A percentile compares a stretch with the other conserved stretches of the same genome.
These are phyloP conservation scores for Gossypium stocksii DNA, from an alignment of 345 rosid genomes.

Conservation along the genomic window DNA sequence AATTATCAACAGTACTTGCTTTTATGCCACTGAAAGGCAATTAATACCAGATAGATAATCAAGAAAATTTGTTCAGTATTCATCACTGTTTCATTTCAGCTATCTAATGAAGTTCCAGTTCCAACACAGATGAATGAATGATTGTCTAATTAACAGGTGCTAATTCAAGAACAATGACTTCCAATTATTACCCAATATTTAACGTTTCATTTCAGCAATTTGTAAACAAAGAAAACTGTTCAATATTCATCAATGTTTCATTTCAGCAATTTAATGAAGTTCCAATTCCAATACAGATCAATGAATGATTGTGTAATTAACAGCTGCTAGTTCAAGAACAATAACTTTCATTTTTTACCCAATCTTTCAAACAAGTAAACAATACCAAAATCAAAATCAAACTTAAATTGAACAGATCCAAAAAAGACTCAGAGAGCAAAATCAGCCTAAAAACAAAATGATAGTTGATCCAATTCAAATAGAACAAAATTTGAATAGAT, in stretches of 20 bases:
- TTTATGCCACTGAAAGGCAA: neutral
- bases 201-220: no score
- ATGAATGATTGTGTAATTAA: neutral
- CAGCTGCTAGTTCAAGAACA: neutral
- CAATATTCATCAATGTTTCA: neutral
- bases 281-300: conserved; percentile 8
- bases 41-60: neutral
- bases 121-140: conserved; percentile 4
- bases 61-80: neutral
- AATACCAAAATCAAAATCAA: neutral
- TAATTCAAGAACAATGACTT: neutral
- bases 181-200: neutral
- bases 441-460: neutral
- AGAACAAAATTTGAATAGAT: conserved; percentile 1
- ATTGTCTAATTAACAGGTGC: neutral
- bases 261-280: conserved; percentile 3
- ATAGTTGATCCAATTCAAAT: conserved; percentile 6
- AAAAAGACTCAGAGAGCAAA: conserved; percentile 1
- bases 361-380: neutral
- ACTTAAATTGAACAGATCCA: neutral
- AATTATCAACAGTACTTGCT: neutral
- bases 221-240: neutral
- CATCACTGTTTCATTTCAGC: conserved; percentile 1
- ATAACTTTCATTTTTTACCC: neutral
- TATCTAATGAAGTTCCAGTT: conserved; percentile 3